Conservation (phyloP, 495 filamentous ascomycete genomes). For the Chaetomium cochliodes region DNA sequence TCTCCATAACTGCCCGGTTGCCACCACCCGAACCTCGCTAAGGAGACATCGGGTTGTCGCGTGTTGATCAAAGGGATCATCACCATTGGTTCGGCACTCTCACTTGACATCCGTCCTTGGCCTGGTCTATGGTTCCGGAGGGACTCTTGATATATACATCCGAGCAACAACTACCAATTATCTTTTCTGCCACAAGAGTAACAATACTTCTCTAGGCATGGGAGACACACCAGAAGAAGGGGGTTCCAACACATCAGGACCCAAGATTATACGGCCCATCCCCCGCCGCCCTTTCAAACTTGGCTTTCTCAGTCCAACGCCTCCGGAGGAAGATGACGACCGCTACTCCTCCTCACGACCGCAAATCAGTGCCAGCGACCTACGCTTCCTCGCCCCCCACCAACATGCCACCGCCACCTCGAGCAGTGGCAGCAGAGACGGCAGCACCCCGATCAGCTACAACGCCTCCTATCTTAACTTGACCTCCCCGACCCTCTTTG, state of each 20-base stretch:
- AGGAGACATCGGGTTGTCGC: neutral
- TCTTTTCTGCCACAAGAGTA: neutral
- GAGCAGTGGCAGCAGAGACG: constrained; percentile 24
- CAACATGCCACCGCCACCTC: constrained; percentile 25
- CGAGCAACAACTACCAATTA: neutral
- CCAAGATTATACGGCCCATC: constrained; percentile 37
- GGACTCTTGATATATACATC: neutral
- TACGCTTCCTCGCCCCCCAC: constrained; percentile 40
- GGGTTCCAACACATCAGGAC: constrained; percentile 17
- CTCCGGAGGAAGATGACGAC: constrained; percentile 47
- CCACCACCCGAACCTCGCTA: neutral
- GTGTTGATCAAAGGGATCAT: neutral
- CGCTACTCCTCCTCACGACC: constrained; percentile 44
- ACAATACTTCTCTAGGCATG: neutral
- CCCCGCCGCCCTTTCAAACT: constrained; percentile 64
- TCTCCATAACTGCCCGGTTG: neutral
- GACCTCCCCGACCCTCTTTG: constrained; percentile 82
- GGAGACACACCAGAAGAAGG: constrained; percentile 7
- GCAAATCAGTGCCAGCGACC: constrained; percentile 36
- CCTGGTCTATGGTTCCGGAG: neutral
- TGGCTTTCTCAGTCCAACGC: constrained; percentile 51
- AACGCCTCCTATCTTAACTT: constrained; percentile 64
- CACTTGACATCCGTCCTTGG: neutral
- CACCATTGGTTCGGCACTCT: neutral
- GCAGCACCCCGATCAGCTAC: constrained; percentile 28